phyloP scores from a whole-genome alignment of 306 rosid genomes.

The Cicer pinnatifidum region DNA sequence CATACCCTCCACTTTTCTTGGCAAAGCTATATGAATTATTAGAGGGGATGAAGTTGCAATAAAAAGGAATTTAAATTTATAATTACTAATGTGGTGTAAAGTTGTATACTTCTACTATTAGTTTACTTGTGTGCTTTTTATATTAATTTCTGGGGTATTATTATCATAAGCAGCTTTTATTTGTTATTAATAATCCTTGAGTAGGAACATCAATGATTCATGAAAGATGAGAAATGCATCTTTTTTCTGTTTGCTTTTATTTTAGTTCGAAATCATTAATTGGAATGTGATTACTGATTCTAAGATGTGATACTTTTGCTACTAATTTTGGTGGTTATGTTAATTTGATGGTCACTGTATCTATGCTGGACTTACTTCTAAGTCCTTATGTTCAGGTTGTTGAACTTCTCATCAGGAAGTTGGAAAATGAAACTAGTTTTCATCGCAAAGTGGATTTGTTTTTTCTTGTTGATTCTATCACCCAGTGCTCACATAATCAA shows the following conservation, averaged over 20 bases:
- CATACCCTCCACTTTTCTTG: not conserved
- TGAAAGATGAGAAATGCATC: constrained; percentile 18
- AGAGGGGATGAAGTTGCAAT: not conserved
- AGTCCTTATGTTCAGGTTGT: constrained; percentile 75
- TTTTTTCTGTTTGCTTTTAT: constrained; percentile 24
- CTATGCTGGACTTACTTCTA: constrained; percentile 36
- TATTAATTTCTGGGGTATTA: constrained; percentile 12
- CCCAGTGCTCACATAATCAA: constrained; percentile 92
- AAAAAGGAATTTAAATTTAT: not conserved
- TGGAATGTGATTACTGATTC: constrained; percentile 20
- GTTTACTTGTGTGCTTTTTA: constrained; percentile 10
- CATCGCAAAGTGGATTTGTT: constrained; percentile 96
- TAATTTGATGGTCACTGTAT: constrained; percentile 29
- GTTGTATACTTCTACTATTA: not conserved
- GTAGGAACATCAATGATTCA: constrained; percentile 37
- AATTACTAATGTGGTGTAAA: not conserved
- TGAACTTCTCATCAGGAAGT: constrained; percentile 91
- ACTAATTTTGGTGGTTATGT: constrained; percentile 23
- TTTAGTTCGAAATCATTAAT: constrained; percentile 28
- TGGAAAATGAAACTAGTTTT: constrained; percentile 86
- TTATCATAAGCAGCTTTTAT: constrained; percentile 6
- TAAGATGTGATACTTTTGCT: constrained; percentile 7
- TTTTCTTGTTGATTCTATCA: constrained; percentile 97
- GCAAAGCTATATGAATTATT: constrained; percentile 18
- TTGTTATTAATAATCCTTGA: constrained; percentile 18